Percentiles rank a stretch among this genome's conserved stretches.
Conservation (phyloP, 2,329 filamentous ascomycete species). For the Cladophialophora chaetospira region DNA sequence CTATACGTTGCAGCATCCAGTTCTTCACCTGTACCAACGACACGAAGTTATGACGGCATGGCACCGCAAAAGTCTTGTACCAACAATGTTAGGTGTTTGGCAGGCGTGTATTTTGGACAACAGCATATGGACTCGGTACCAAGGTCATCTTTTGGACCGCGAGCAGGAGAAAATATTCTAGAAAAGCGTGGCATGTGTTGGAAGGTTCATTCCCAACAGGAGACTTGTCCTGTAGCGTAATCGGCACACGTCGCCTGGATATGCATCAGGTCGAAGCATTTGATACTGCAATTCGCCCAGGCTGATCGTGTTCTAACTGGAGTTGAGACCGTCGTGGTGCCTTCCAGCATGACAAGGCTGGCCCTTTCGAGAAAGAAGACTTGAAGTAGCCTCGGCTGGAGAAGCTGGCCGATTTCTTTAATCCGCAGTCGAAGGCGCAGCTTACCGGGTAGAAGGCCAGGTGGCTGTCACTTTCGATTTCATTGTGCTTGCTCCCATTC, state of each 20-base stretch:
- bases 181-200: background rate
- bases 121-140: too few species aligned
- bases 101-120: background rate
- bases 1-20: background rate
- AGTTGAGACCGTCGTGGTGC: too few species aligned
- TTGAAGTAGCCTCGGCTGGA: too few species aligned
- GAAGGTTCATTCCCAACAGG: background rate
- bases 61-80: slow-evolving; percentile 14
- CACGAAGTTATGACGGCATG: slow-evolving; percentile 20
- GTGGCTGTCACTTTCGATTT: too few species aligned
- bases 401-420: too few species aligned
- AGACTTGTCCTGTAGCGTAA: background rate
- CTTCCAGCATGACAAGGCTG: too few species aligned
- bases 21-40: slow-evolving; percentile 6
- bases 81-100: slow-evolving; percentile 5
- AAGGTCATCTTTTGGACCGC: too few species aligned
- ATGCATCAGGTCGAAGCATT: background rate
- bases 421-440: too few species aligned
- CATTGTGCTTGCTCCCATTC: too few species aligned
- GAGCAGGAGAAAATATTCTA: background rate
- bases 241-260: background rate
- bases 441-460: too few species aligned
- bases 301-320: background rate
- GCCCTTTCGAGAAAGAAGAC: too few species aligned
- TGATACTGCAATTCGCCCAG: too few species aligned